Percentiles rank a stretch among this genome's conserved stretches.
These are phyloP conservation scores for Heteromeles arbutifolia DNA, from an alignment of 306 rosid genomes.

Conservation along the genomic window DNA sequence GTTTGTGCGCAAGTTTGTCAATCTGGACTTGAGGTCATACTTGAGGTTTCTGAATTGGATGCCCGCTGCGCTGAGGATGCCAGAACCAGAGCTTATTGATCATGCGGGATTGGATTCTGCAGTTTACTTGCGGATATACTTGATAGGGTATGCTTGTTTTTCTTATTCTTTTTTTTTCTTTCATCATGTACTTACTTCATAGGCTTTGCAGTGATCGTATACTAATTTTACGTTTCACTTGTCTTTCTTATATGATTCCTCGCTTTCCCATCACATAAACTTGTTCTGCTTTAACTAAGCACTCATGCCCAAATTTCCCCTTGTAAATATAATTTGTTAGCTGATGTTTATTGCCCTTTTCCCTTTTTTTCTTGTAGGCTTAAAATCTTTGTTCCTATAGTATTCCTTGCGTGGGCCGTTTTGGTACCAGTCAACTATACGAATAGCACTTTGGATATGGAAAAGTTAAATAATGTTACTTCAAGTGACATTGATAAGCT, in stretches of 20 bases:
- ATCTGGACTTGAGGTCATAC: slow-evolving; percentile 78
- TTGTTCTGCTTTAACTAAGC: neutral
- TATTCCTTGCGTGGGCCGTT: slow-evolving; percentile 69
- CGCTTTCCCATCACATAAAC: neutral
- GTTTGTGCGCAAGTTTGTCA: slow-evolving; percentile 67
- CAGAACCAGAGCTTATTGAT: slow-evolving; percentile 90
- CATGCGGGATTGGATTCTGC: slow-evolving; percentile 97
- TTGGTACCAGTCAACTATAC: slow-evolving; percentile 86
- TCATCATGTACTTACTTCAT: neutral
- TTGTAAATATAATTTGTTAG: neutral
- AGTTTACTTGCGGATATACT: slow-evolving; percentile 89
- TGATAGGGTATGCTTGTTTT: slow-evolving; percentile 58
- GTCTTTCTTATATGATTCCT: neutral
- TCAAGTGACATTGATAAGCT: slow-evolving; percentile 81
- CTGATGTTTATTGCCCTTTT: neutral
- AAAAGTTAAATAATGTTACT: slow-evolving; percentile 40
- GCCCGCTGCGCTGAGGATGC: slow-evolving; percentile 92
- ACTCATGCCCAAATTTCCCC: neutral
- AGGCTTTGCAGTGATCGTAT: neutral
- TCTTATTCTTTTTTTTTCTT: neutral
- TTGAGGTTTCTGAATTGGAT: slow-evolving; percentile 77
- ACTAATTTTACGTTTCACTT: neutral
- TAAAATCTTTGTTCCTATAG: slow-evolving; percentile 91
- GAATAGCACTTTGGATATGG: slow-evolving; percentile 23
- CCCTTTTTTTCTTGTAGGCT: slow-evolving; percentile 46